Evolutionary conservation across 352 stramenopile species (phyloP).

Genomic region (Globisporangium nunn): DNA sequence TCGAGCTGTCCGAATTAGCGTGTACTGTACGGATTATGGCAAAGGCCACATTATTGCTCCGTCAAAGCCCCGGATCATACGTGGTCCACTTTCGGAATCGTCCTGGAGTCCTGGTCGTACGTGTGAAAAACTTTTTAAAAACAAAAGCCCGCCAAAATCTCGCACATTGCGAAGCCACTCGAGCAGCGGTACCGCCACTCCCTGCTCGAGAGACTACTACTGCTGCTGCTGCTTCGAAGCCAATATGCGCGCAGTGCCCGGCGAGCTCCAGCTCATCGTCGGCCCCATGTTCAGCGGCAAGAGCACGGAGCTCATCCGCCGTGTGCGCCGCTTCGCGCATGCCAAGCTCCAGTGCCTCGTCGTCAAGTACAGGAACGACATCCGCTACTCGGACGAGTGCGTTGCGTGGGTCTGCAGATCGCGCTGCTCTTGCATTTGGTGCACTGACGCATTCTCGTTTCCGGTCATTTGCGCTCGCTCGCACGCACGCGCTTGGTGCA

Average conservation of each 20-base stretch:
- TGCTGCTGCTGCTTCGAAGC: too few relatives aligned
- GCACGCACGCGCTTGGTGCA: slow-evolving; percentile 7
- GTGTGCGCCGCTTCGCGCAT: slow-evolving; percentile 74
- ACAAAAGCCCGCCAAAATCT: neutral
- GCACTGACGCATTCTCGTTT: neutral
- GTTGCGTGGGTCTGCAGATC: slow-evolving; percentile 3
- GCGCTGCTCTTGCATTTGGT: neutral
- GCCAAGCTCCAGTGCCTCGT: slow-evolving; percentile 73
- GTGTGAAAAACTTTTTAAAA: neutral
- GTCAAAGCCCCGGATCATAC: neutral
- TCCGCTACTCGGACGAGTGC: slow-evolving; percentile 66
- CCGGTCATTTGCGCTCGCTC: too few relatives aligned
- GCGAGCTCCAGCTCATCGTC: slow-evolving; percentile 77
- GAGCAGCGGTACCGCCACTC: neutral
- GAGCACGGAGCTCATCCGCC: slow-evolving; percentile 81
- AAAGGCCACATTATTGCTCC: neutral
- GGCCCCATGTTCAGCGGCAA: slow-evolving; percentile 87
- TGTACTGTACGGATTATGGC: neutral
- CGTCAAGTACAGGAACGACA: slow-evolving; percentile 78
- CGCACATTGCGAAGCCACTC: neutral
- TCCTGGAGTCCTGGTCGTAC: neutral
- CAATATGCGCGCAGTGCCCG: slow-evolving; percentile 23
- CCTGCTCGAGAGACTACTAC: neutral
- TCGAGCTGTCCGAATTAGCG: neutral
- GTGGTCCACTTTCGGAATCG: neutral